Conservation (phyloP, 2,329 filamentous ascomycete genomes). For the Plenodomus lindquistii region DNA sequence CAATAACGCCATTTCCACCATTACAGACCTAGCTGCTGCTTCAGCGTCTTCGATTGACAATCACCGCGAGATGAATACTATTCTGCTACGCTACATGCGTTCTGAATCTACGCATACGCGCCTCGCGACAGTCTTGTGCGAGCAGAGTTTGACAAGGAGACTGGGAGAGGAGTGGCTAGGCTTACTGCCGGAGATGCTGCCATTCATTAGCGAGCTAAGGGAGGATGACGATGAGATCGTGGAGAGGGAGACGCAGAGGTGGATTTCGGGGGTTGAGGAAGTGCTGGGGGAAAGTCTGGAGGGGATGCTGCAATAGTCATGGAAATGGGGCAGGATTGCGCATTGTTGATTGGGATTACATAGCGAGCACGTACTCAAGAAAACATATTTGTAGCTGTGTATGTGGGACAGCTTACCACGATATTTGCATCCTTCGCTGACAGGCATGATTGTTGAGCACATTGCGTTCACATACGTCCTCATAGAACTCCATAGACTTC, state of each 20-base stretch:
- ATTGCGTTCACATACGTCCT: too few relatives aligned
- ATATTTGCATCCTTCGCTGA: too few relatives aligned
- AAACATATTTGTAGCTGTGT: too few relatives aligned
- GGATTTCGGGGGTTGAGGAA: conserved; percentile 88
- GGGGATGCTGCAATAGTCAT: conserved; percentile 82
- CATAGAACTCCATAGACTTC: too few relatives aligned
- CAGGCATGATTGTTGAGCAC: too few relatives aligned
- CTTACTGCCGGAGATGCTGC: conserved; percentile 91
- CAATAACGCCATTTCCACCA: conserved; percentile 69
- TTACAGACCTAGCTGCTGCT: conserved; percentile 78
- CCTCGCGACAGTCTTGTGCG: conserved; percentile 78
- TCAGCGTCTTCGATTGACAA: conserved; percentile 83
- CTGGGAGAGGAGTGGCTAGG: conserved; percentile 93
- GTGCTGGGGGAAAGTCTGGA: conserved; percentile 89
- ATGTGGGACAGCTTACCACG: too few relatives aligned
- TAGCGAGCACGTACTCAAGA: too few relatives aligned
- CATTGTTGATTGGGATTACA: too few relatives aligned
- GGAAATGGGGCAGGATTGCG: too few relatives aligned
- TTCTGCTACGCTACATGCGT: conserved; percentile 77
- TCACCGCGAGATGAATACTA: conserved; percentile 83
- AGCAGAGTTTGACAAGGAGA: conserved; percentile 77
- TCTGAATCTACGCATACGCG: conserved; percentile 72
- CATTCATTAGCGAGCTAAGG: conserved; percentile 91
- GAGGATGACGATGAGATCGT: conserved; percentile 96
- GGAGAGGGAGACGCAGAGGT: conserved; percentile 83